Percentiles rank a stretch among this genome's conserved stretches.
Conservation (phyloP, 2,329 filamentous ascomycete genomes). For the Elsinoe necatrix region DNA sequence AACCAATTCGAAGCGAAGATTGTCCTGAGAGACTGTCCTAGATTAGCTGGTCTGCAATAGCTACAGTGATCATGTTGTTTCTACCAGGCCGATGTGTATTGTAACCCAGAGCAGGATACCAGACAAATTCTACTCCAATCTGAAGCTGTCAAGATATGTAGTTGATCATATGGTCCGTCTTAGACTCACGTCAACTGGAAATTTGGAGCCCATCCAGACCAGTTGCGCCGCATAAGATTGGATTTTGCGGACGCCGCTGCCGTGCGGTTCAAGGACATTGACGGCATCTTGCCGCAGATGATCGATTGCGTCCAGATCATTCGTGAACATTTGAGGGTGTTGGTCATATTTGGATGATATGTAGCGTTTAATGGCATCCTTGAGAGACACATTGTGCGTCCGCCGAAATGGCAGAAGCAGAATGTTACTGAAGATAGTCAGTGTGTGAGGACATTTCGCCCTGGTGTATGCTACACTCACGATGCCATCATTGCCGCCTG, state of each 20-base stretch:
- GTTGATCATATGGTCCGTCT: not conserved
- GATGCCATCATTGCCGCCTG: constrained; percentile 2
- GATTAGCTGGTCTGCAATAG: constrained; percentile 22
- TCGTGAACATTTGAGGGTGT: constrained; percentile 90
- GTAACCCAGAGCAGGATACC: constrained; percentile 91
- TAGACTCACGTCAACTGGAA: constrained; percentile 76
- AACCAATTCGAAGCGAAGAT: constrained; percentile 72
- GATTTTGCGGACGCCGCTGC: constrained; percentile 79
- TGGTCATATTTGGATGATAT: constrained; percentile 98
- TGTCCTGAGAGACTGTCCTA: constrained; percentile 50
- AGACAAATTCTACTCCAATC: constrained; percentile 92
- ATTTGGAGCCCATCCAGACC: constrained; percentile 88
- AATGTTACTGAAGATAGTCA: constrained; percentile 42
- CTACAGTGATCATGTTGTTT: constrained; percentile 20
- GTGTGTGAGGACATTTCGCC: not conserved
- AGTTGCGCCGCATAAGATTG: constrained; percentile 86
- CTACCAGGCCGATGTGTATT: constrained; percentile 62
- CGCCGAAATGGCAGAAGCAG: constrained; percentile 81
- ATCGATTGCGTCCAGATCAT: constrained; percentile 82
- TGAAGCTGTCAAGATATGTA: constrained; percentile 29
- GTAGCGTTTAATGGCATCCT: constrained; percentile 80
- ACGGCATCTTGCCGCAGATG: constrained; percentile 75
- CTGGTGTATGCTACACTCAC: not conserved
- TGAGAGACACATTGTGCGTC: constrained; percentile 69
- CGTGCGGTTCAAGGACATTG: constrained; percentile 78